Evolutionary conservation across 2,329 filamentous ascomycete genomes (phyloP).

Genomic region (Mollisia scopiformis): DNA sequence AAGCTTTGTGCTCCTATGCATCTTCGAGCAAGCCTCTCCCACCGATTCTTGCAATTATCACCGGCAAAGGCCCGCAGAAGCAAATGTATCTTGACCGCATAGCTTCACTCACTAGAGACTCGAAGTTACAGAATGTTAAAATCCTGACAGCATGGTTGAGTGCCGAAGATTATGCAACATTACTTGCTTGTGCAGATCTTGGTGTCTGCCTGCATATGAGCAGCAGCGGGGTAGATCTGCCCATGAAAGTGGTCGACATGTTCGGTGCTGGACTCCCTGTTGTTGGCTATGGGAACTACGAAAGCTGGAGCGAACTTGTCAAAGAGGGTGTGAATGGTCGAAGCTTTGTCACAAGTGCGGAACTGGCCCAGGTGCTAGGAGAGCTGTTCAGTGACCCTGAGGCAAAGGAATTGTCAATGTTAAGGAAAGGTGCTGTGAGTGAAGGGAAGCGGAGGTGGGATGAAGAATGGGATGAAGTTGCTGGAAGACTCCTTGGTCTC

Average conservation of each 20-base stretch:
- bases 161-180: conserved; percentile 78
- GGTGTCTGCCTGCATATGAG: conserved; percentile 92
- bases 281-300: conserved; percentile 81
- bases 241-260: conserved; percentile 99
- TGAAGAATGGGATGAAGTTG: conserved; percentile 87
- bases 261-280: conserved; percentile 94
- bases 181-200: conserved; percentile 84
- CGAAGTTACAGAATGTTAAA: conserved; percentile 69
- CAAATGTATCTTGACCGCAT: conserved; percentile 73
- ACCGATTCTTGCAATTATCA: conserved; percentile 89
- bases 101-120: conserved; percentile 57
- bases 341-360: conserved; percentile 75
- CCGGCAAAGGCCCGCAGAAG: conserved; percentile 88
- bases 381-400: conserved; percentile 62
- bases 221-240: conserved; percentile 91
- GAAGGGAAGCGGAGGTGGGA: conserved; percentile 86
- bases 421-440: conserved; percentile 71
- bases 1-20: conserved; percentile 79
- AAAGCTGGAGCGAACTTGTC: conserved; percentile 90
- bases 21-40: conserved; percentile 37
- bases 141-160: conserved; percentile 85
- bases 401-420: conserved; percentile 54
- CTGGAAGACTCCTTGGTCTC: conserved; percentile 69
- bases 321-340: conserved; percentile 83
- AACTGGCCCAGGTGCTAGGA: conserved; percentile 65